Evolutionary conservation across 768 basidiomycete genomes (phyloP).

Genomic region (Cystofilobasidium ferigula): DNA sequence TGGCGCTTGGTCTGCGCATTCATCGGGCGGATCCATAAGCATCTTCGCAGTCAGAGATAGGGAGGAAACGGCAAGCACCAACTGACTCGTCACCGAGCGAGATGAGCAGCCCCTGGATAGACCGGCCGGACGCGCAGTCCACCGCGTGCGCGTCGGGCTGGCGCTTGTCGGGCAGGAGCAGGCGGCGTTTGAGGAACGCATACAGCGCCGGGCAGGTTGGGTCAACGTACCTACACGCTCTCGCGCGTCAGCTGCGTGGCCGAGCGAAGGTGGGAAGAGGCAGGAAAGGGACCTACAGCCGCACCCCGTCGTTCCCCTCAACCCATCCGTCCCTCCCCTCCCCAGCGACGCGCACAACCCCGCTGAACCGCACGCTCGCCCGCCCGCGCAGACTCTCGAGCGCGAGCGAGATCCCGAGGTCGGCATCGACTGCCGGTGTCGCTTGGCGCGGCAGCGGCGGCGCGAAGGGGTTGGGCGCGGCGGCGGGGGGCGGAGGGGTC

Average conservation of each 20-base stretch:
- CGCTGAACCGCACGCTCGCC: not conserved
- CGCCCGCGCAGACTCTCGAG: constrained; percentile 6
- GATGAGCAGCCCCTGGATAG: not conserved
- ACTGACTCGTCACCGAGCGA: constrained; percentile 1
- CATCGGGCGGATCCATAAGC: not conserved
- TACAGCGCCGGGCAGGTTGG: constrained; percentile 1
- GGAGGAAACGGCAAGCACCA: not conserved
- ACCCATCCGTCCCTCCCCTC: not conserved
- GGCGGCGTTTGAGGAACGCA: not conserved
- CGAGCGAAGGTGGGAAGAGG: not conserved
- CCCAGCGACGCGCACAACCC: not conserved
- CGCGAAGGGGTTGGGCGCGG: not conserved
- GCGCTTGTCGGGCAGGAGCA: not conserved
- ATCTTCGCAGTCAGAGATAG: not conserved
- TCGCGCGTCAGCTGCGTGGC: not conserved
- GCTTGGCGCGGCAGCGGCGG: not conserved
- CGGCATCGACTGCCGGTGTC: not conserved
- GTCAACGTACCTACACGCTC: constrained; percentile 13
- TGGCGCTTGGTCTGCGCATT: not conserved
- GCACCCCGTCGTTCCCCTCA: constrained; percentile 3
- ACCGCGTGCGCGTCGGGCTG: not conserved
- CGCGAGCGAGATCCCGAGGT: constrained; percentile 1
- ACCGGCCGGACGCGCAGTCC: not conserved
- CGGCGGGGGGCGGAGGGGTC: not conserved
- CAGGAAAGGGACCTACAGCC: not conserved